Percentiles rank a stretch among this genome's conserved stretches.
Evolutionary conservation across 768 basidiomycete genomes (phyloP).

Genomic region (Tephrocybe sp.): DNA sequence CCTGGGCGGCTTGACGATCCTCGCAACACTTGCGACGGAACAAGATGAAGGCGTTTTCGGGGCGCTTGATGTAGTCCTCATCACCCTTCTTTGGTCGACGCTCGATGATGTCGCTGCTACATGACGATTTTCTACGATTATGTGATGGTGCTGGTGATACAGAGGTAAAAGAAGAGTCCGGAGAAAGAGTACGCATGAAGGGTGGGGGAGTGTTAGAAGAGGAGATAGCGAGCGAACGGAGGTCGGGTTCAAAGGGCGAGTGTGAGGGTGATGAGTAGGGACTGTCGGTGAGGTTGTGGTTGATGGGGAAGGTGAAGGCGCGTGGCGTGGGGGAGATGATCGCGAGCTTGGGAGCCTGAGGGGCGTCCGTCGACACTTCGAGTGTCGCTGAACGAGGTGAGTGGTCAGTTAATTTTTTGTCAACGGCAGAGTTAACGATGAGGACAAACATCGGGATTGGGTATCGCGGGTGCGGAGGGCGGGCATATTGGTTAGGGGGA

Average conservation of each 20-base stretch:
- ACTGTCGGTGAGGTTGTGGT: slow-evolving; percentile 63
- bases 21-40: slow-evolving; percentile 80
- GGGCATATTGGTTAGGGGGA: slow-evolving; percentile 62
- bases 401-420: slow-evolving; percentile 8
- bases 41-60: slow-evolving; percentile 82
- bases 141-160: slow-evolving; percentile 37
- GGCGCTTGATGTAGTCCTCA: slow-evolving; percentile 81
- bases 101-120: slow-evolving; percentile 46
- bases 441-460: slow-evolving; percentile 44
- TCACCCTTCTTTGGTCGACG: slow-evolving; percentile 70
- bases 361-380: slow-evolving; percentile 70
- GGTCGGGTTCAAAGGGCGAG: slow-evolving; percentile 75
- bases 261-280: slow-evolving; percentile 64
- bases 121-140: slow-evolving; percentile 52
- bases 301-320: slow-evolving; percentile 65
- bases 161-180: slow-evolving; percentile 40
- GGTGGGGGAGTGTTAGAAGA: slow-evolving; percentile 25
- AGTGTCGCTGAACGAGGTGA: slow-evolving; percentile 46
- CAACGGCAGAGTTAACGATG: slow-evolving; percentile 1
- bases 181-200: slow-evolving; percentile 38
- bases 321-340: slow-evolving; percentile 72
- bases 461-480: slow-evolving; percentile 78
- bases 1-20: slow-evolving; percentile 57
- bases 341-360: slow-evolving; percentile 49
- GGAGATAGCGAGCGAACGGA: slow-evolving; percentile 51